Conservation (phyloP, 805 yeast genomes). For the Barnettozyma californica region DNA sequence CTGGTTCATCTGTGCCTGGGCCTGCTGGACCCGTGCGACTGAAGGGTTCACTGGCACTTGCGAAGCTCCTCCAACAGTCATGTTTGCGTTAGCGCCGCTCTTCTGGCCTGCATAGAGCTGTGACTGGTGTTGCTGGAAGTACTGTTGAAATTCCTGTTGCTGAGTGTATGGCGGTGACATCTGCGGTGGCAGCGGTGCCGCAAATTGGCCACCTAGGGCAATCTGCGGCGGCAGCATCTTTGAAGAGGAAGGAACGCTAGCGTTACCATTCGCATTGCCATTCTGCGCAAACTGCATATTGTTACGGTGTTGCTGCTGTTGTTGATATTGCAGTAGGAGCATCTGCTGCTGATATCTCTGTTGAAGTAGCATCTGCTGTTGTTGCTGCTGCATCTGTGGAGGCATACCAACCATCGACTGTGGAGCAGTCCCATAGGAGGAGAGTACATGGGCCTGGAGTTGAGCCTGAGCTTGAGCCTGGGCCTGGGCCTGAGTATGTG, state of each 20-base stretch:
- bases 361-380: constrained; percentile 25
- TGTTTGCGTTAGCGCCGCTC: constrained; percentile 8
- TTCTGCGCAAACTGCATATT: neutral
- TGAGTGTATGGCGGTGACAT: constrained; percentile 11
- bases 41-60: constrained; percentile 16
- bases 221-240: constrained; percentile 3
- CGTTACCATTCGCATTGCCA: neutral
- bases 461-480: constrained; percentile 21
- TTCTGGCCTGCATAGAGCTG: constrained; percentile 23
- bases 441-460: constrained; percentile 13
- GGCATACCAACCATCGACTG: neutral
- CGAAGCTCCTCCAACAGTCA: neutral
- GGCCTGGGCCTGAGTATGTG: constrained; percentile 37
- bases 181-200: constrained; percentile 7
- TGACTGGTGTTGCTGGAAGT: constrained; percentile 24
- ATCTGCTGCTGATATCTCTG: constrained; percentile 25
- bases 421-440: neutral
- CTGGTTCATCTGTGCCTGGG: constrained; percentile 47
- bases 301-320: constrained; percentile 6
- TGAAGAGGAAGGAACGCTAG: neutral
- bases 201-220: neutral
- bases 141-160: constrained; percentile 18
- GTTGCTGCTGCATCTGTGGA: constrained; percentile 11
- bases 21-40: constrained; percentile 27
- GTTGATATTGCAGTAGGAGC: constrained; percentile 7